Evolutionary conservation across 192 early-diverging fungal species (phyloP), one percentile per base, ranked within the genome.

Genomic region (Obelidium mucronatum): DNA sequence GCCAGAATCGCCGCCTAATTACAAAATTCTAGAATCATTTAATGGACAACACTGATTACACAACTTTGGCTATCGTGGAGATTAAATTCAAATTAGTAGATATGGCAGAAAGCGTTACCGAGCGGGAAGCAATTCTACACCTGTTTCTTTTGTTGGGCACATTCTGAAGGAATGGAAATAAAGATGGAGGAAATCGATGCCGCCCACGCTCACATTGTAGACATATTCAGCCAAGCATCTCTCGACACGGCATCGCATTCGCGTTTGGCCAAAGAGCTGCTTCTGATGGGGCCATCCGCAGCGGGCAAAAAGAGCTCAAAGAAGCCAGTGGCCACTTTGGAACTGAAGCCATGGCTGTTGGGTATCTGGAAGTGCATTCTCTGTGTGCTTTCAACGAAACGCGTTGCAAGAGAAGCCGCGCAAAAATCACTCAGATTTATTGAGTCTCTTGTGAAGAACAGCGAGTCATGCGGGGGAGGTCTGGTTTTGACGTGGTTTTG

Each of bases 401-500:
- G 54, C 31, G 69, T 72, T 28, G 69, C 69, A 19, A 53, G 34
- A n/a, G 69, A 56, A 11, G 42, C 69, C 11, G 69, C 69, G 2
- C 24, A 13, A 51, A 74, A 74, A 24, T 22, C 72, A 30, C 44
- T 74, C 2, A n/a, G 59, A 3, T 74, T 74, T 51, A 11, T 74
- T 35, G 58, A 74, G 37, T 11, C 59, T 24, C 26, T 74, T 40
- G 55, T 63, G n/a, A 54, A 26, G 37, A 19, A 2, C 22, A n/a
- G n/a, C n/a, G n/a, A n/a, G n/a, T n/a, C n/a, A n/a, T n/a, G n/a
- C n/a, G n/a, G n/a, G n/a, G n/a, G n/a, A n/a, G n/a, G n/a, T n/a
- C n/a, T n/a, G n/a, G n/a, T n/a, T n/a, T n/a, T n/a, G n/a, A n/a
- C n/a, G n/a, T n/a, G n/a, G n/a, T n/a, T n/a, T n/a, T n/a, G n/a